Conservation (phyloP, 345 rosid genomes). For the Bruguiera parviflora region DNA sequence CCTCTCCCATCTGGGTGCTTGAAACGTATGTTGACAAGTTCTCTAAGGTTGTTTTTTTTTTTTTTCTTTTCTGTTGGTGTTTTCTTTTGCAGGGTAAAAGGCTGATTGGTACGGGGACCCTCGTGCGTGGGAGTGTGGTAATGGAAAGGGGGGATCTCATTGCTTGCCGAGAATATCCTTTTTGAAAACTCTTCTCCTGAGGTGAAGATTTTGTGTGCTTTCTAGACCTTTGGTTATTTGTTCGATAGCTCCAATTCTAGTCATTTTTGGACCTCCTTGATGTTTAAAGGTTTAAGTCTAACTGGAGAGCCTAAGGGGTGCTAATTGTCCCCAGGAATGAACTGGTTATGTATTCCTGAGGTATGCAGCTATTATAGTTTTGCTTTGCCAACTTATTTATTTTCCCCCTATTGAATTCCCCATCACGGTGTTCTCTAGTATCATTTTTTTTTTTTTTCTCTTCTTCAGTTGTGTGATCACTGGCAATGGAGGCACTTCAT, state of each 20-base stretch:
- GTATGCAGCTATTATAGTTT: slow-evolving; percentile 28
- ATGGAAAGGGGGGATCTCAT: slow-evolving; percentile 93
- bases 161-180: slow-evolving; percentile 91
- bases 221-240: too few species aligned
- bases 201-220: slow-evolving; percentile 30
- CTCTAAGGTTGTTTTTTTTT: slow-evolving; percentile 10
- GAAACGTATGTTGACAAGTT: not conserved
- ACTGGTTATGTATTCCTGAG: slow-evolving; percentile 92
- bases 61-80: not conserved
- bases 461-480: slow-evolving; percentile 78
- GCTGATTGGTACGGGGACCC: slow-evolving; percentile 85
- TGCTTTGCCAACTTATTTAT: not conserved
- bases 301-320: too few species aligned
- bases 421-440: not conserved
- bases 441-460: not conserved
- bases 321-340: slow-evolving; percentile 47
- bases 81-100: slow-evolving; percentile 43
- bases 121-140: slow-evolving; percentile 80
- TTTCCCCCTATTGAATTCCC: not conserved
- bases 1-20: slow-evolving; percentile 4
- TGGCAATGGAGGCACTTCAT: slow-evolving; percentile 66
- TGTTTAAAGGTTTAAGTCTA: not conserved
- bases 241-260: not conserved
- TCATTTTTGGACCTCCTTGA: not conserved
- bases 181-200: slow-evolving; percentile 90